These are phyloP conservation scores for Phoma sp. DNA, from an alignment of 2,329 filamentous ascomycete genomes.

Conservation along the genomic window DNA sequence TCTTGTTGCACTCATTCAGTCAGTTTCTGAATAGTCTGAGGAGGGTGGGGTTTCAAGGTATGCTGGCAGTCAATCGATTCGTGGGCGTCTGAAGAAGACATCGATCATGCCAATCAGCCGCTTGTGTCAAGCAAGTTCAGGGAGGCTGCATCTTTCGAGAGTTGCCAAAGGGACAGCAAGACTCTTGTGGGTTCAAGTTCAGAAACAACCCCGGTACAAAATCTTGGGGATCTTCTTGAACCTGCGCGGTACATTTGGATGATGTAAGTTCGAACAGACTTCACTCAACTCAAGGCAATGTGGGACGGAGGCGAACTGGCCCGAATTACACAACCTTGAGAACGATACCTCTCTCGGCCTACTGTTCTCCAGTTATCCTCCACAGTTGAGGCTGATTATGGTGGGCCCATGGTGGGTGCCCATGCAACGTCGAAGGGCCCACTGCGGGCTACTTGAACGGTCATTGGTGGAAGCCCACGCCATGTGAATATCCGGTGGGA, in stretches of 20 bases:
- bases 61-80: no score
- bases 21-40: no score
- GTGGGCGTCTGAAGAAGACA: no score
- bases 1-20: no score
- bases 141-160: no score
- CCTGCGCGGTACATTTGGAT: neutral
- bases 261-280: neutral
- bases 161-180: no score
- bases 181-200: no score
- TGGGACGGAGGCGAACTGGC: slow-evolving; percentile 6
- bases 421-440: slow-evolving; percentile 5
- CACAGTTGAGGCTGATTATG: slow-evolving; percentile 14
- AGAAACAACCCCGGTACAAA: neutral
- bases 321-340: neutral
- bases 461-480: slow-evolving; percentile 9
- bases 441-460: slow-evolving; percentile 8
- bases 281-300: neutral
- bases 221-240: neutral
- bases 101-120: no score
- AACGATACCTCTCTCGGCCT: slow-evolving; percentile 4
- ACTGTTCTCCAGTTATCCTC: slow-evolving; percentile 4
- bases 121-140: no score
- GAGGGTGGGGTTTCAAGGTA: no score
- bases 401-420: no score
- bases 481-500: slow-evolving; percentile 13